Conservation (phyloP, 371 early-diverging fungal genomes). For the Mortierella sp. region DNA sequence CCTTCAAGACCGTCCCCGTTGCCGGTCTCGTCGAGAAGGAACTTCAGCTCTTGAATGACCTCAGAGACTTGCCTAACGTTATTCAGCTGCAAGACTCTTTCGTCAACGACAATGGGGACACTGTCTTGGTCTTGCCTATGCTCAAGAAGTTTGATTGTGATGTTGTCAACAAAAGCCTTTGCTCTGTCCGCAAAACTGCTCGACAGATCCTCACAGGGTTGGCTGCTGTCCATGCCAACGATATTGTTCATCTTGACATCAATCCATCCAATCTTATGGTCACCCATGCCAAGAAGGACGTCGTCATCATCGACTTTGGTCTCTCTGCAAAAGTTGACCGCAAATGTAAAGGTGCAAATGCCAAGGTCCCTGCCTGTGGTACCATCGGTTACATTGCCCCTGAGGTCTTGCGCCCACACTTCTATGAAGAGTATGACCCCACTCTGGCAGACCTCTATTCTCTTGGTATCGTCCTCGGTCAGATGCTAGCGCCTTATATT, state of each 20-base stretch:
- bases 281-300: conserved; percentile 63
- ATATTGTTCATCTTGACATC: conserved; percentile 76
- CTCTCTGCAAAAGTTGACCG: conserved; percentile 61
- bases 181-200: conserved; percentile 48
- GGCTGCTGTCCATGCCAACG: conserved; percentile 61
- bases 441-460: conserved; percentile 72
- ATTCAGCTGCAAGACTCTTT: conserved; percentile 69
- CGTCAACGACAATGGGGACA: conserved; percentile 61
- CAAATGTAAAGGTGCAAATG: conserved; percentile 12
- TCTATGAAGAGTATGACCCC: conserved; percentile 44
- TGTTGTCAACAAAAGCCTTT: conserved; percentile 46
- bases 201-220: conserved; percentile 63
- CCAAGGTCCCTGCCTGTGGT: conserved; percentile 65
- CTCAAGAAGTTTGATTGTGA: conserved; percentile 57
- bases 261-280: conserved; percentile 75
- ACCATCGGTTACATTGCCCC: conserved; percentile 88
- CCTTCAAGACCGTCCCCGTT: conserved; percentile 71
- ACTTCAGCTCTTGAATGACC: conserved; percentile 59
- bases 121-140: conserved; percentile 71
- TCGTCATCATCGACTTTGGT: conserved; percentile 79
- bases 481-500: conserved; percentile 72
- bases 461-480: conserved; percentile 74
- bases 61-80: conserved; percentile 61
- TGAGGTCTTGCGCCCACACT: conserved; percentile 65
- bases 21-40: conserved; percentile 66